phyloP scores from a whole-genome alignment of 129 eudicot species.

The Deinandra increscens region DNA sequence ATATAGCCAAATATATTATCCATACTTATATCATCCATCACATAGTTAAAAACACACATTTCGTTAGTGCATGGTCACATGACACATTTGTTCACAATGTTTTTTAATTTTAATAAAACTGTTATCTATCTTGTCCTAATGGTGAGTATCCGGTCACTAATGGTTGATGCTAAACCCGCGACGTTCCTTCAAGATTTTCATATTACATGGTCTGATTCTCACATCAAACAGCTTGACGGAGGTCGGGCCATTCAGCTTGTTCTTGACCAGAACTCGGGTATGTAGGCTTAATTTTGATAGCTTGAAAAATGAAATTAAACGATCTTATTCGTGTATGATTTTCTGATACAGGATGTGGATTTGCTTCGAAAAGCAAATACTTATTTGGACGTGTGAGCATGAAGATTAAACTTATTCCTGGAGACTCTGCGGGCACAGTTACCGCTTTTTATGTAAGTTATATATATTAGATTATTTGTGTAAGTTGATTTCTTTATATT shows the following conservation, averaged over 20 bases:
- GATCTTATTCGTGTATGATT: neutral
- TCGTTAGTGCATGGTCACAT: conserved; percentile 18
- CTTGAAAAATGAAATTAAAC: neutral
- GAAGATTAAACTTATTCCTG: conserved; percentile 85
- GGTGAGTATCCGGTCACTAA: conserved; percentile 11
- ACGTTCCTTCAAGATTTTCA: conserved; percentile 72
- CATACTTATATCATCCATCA: conserved; percentile 18
- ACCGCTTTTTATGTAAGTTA: conserved; percentile 78
- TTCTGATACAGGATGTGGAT: conserved; percentile 54
- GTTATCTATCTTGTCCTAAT: conserved; percentile 24
- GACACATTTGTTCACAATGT: conserved; percentile 11
- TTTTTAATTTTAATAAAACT: conserved; percentile 16
- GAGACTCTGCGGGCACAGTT: conserved; percentile 97
- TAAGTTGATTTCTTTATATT: neutral
- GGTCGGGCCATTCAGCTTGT: conserved; percentile 72
- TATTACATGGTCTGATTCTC: conserved; percentile 78
- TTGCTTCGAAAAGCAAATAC: conserved; percentile 67
- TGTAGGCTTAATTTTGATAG: neutral
- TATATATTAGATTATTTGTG: too few relatives aligned
- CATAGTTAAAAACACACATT: conserved; percentile 14
- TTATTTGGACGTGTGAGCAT: conserved; percentile 83
- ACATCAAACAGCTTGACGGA: conserved; percentile 63
- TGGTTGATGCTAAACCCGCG: conserved; percentile 51
- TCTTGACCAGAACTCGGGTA: conserved; percentile 81
- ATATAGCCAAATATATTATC: conserved; percentile 22